A percentile compares a stretch with the other conserved stretches of the same genome.
These are phyloP conservation scores for Boletus coccyginus DNA, from an alignment of 768 basidiomycete genomes.

Conservation along the genomic window DNA sequence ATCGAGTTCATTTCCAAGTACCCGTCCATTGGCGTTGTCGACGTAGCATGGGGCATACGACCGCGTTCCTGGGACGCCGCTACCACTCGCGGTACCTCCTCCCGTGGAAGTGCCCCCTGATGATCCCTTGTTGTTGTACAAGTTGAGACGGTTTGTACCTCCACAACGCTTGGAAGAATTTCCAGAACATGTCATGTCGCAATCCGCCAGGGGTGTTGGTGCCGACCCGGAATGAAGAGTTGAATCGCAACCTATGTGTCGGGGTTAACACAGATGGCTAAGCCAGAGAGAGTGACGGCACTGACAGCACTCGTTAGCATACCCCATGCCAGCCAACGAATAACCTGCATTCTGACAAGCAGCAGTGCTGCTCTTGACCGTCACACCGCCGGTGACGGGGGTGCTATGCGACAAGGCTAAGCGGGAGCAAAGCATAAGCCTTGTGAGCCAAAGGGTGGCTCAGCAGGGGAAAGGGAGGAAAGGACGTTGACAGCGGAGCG, in stretches of 20 bases:
- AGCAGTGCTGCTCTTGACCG: conserved; percentile 47
- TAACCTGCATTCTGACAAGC: conserved; percentile 44
- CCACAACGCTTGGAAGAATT: conserved; percentile 61
- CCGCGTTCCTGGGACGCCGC: conserved; percentile 55
- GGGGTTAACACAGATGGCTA: conserved; percentile 41
- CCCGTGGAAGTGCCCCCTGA: background rate
- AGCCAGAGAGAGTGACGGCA: conserved; percentile 2
- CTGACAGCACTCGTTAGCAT: conserved; percentile 49
- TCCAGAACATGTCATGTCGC: conserved; percentile 36
- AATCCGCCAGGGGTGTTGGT: conserved; percentile 48
- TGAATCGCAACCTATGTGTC: conserved; percentile 32
- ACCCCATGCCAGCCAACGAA: conserved; percentile 44
- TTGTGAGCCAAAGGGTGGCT: too few relatives aligned
- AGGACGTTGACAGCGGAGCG: too few relatives aligned
- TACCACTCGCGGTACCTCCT: conserved; percentile 38
- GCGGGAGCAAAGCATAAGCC: too few relatives aligned
- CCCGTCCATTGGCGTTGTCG: conserved; percentile 67
- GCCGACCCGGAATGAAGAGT: conserved; percentile 17
- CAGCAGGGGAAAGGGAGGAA: too few relatives aligned
- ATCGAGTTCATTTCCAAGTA: conserved; percentile 45
- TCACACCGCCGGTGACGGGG: conserved; percentile 38
- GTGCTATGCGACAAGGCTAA: conserved; percentile 31
- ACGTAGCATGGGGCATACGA: conserved; percentile 65
- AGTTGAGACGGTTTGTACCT: conserved; percentile 51
- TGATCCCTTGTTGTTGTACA: conserved; percentile 15